Percentiles rank a stretch among this genome's conserved stretches.
Evolutionary conservation across 192 early-diverging fungal species (phyloP).

Genomic region (Podila minutissima): DNA sequence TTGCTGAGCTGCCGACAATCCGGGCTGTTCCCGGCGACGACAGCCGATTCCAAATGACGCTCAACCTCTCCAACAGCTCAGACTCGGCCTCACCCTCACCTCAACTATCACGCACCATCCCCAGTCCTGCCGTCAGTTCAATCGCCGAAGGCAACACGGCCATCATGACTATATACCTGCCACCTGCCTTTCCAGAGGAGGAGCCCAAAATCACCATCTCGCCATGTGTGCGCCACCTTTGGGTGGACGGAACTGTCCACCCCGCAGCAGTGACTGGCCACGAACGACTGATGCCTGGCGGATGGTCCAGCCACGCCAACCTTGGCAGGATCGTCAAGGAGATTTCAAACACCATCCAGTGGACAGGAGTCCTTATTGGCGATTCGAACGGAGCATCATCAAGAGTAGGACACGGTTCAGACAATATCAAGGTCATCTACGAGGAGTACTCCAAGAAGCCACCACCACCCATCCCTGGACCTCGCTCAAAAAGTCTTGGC

Average conservation of each 20-base stretch:
- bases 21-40: slow-evolving; percentile 30
- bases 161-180: slow-evolving; percentile 54
- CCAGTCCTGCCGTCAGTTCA: not conserved
- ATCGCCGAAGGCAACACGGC: slow-evolving; percentile 2
- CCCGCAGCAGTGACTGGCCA: slow-evolving; percentile 57
- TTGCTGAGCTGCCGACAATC: slow-evolving; percentile 33
- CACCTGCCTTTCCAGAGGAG: slow-evolving; percentile 61
- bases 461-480: slow-evolving; percentile 43
- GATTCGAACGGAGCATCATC: slow-evolving; percentile 5
- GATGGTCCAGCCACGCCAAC: slow-evolving; percentile 53
- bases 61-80: slow-evolving; percentile 8
- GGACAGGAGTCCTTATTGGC: slow-evolving; percentile 45
- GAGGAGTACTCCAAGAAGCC: slow-evolving; percentile 50
- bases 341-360: slow-evolving; percentile 55
- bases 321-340: slow-evolving; percentile 65
- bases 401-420: slow-evolving; percentile 16
- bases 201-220: slow-evolving; percentile 61
- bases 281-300: slow-evolving; percentile 47
- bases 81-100: not conserved
- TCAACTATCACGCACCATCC: not conserved
- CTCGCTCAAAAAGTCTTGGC: slow-evolving; percentile 34
- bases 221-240: slow-evolving; percentile 62
- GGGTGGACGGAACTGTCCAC: slow-evolving; percentile 56
- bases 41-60: slow-evolving; percentile 29
- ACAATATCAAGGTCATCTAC: slow-evolving; percentile 29